Percentiles rank a stretch among this genome's conserved stretches.
These are phyloP conservation scores for Colletotrichum cordylinicola DNA, from an alignment of 2,329 filamentous ascomycete species.

Conservation along the genomic window DNA sequence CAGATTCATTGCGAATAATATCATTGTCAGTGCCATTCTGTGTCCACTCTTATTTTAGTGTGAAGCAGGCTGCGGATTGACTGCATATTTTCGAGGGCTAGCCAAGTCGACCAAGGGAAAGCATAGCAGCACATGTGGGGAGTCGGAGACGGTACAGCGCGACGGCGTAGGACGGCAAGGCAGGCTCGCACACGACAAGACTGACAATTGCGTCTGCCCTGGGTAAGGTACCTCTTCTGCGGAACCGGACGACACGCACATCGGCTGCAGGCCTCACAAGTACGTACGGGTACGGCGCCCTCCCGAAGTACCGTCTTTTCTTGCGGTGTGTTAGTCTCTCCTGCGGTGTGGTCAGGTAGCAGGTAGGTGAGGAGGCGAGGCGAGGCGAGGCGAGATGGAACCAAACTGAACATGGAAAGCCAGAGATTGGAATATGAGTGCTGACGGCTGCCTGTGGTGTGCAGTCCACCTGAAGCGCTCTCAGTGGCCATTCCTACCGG, in stretches of 20 bases:
- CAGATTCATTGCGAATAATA: neutral
- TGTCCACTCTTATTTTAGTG: neutral
- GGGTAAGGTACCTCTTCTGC: neutral
- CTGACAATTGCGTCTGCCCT: neutral
- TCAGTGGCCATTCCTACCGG: neutral
- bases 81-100: neutral
- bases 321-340: neutral
- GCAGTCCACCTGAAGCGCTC: neutral
- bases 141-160: neutral
- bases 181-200: neutral
- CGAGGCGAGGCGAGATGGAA: neutral
- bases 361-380: neutral
- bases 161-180: neutral
- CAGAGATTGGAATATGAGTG: neutral
- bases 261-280: neutral
- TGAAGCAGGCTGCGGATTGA: constrained; percentile 12
- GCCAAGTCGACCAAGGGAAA: neutral
- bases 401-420: neutral
- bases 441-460: constrained; percentile 13
- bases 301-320: neutral
- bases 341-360: neutral
- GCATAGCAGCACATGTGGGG: neutral
- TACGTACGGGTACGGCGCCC: neutral
- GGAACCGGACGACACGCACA: neutral
- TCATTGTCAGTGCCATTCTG: neutral